A percentile compares a stretch with the other conserved stretches of the same genome.
Evolutionary conservation across 2,329 filamentous ascomycete genomes (phyloP).

Genomic region (Claviceps lovelessii): DNA sequence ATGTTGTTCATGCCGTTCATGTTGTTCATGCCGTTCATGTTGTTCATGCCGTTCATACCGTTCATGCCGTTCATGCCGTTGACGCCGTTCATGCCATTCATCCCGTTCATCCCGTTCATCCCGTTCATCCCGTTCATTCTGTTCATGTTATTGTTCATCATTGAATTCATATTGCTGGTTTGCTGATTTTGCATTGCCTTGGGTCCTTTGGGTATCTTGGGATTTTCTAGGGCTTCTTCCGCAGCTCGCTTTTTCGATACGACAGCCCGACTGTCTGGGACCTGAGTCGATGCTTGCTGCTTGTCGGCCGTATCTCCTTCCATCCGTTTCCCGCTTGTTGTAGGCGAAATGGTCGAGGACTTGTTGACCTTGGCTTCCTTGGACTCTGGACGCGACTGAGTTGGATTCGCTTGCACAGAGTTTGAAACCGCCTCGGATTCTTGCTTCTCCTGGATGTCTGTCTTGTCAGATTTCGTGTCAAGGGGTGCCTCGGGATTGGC

Average conservation of each 20-base stretch:
- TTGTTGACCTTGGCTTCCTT: constrained; percentile 12
- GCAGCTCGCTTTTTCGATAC: constrained; percentile 67
- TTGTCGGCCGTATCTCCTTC: constrained; percentile 23
- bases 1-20: constrained; percentile 11
- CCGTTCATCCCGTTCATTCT: constrained; percentile 11
- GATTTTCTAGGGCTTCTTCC: constrained; percentile 53
- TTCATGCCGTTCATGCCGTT: neutral
- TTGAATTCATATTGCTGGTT: constrained; percentile 22
- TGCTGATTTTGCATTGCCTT: constrained; percentile 49
- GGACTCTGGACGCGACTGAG: constrained; percentile 18
- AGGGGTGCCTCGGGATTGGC: constrained; percentile 25
- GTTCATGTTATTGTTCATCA: constrained; percentile 25
- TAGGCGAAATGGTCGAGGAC: constrained; percentile 16
- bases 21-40: neutral
- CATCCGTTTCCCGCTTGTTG: constrained; percentile 12
- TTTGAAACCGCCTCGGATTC: neutral
- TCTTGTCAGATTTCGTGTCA: constrained; percentile 20
- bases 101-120: constrained; percentile 7
- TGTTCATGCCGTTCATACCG: constrained; percentile 12
- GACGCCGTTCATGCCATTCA: constrained; percentile 22
- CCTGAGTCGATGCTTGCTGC: constrained; percentile 17
- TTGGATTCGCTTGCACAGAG: constrained; percentile 12
- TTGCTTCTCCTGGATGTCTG: constrained; percentile 21
- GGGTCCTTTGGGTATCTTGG: constrained; percentile 49
- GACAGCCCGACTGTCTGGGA: constrained; percentile 16